A percentile compares a stretch with the other conserved stretches of the same genome.
These are phyloP conservation scores for Penicillium digitatum DNA, from an alignment of 2,329 filamentous ascomycete species.

Conservation along the genomic window DNA sequence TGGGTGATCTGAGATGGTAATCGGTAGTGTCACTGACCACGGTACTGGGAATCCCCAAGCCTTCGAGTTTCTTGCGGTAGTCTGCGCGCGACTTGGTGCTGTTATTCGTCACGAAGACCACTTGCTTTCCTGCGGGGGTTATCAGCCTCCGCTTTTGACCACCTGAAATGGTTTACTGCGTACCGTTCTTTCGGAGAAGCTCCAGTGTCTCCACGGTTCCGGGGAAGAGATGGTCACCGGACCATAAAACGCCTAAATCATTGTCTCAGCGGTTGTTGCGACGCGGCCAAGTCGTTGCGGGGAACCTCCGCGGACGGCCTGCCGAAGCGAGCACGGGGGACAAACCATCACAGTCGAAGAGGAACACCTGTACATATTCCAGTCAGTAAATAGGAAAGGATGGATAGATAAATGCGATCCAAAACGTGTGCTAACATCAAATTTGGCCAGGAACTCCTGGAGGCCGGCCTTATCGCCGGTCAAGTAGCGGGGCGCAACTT, in stretches of 20 bases:
- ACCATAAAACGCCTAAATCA: conserved; percentile 84
- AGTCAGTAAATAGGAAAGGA: conserved; percentile 16
- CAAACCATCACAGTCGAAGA: conserved; percentile 95
- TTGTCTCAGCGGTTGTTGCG: conserved; percentile 35
- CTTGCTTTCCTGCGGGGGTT: conserved; percentile 67
- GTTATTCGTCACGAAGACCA: conserved; percentile 98
- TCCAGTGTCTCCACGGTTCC: conserved; percentile 80
- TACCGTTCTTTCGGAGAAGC: conserved; percentile 76
- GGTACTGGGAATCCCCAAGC: conserved; percentile 71
- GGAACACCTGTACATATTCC: conserved; percentile 63
- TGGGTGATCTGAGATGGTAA: neutral
- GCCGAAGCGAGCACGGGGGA: conserved; percentile 8
- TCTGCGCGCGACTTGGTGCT: conserved; percentile 92
- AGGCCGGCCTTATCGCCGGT: conserved; percentile 75
- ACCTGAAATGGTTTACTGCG: neutral
- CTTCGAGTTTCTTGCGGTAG: conserved; percentile 86
- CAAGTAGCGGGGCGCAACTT: conserved; percentile 54
- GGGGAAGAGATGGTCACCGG: conserved; percentile 83
- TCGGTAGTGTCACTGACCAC: conserved; percentile 45
- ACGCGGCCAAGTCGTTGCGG: neutral
- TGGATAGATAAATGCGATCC: neutral
- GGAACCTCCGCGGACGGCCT: neutral
- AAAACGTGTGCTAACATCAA: conserved; percentile 68
- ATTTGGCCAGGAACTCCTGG: conserved; percentile 78
- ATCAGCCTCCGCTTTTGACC: conserved; percentile 4